These are phyloP conservation scores for Saccharomyces kudriavzevii DNA, from an alignment of 805 yeast genomes.

Conservation along the genomic window DNA sequence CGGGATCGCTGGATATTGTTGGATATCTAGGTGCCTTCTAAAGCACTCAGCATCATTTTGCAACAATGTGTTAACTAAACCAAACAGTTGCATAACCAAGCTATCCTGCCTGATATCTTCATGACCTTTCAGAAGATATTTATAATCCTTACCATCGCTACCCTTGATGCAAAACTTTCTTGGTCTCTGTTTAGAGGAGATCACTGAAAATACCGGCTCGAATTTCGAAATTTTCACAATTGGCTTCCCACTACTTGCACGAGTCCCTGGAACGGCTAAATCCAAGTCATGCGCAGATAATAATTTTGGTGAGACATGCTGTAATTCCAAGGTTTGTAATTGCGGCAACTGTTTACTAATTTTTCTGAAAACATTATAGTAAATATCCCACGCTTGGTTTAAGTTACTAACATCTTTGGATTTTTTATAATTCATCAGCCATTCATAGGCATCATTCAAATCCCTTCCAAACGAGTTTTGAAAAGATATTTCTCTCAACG, in stretches of 20 bases:
- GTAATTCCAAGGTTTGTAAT: slow-evolving; percentile 75
- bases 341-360: slow-evolving; percentile 86
- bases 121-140: slow-evolving; percentile 81
- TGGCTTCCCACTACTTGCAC: slow-evolving; percentile 77
- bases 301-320: slow-evolving; percentile 87
- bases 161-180: slow-evolving; percentile 74
- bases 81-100: slow-evolving; percentile 95
- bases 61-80: slow-evolving; percentile 83
- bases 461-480: slow-evolving; percentile 92
- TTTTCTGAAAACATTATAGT: slow-evolving; percentile 86
- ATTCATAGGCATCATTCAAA: slow-evolving; percentile 82
- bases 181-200: slow-evolving; percentile 94
- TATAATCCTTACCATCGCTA: slow-evolving; percentile 86
- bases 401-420: slow-evolving; percentile 80
- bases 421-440: slow-evolving; percentile 79
- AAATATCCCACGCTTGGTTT: slow-evolving; percentile 97
- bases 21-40: slow-evolving; percentile 89
- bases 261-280: slow-evolving; percentile 90
- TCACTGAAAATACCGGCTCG: slow-evolving; percentile 78
- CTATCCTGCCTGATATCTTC: slow-evolving; percentile 97
- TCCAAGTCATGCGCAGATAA: slow-evolving; percentile 71
- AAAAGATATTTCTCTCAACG: slow-evolving; percentile 86
- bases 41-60: slow-evolving; percentile 91
- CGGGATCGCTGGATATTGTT: slow-evolving; percentile 88
- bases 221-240: slow-evolving; percentile 64